Percentiles rank a stretch among this genome's conserved stretches.
Evolutionary conservation across 306 rosid species (phyloP).

Genomic region (Trifolium dubium): DNA sequence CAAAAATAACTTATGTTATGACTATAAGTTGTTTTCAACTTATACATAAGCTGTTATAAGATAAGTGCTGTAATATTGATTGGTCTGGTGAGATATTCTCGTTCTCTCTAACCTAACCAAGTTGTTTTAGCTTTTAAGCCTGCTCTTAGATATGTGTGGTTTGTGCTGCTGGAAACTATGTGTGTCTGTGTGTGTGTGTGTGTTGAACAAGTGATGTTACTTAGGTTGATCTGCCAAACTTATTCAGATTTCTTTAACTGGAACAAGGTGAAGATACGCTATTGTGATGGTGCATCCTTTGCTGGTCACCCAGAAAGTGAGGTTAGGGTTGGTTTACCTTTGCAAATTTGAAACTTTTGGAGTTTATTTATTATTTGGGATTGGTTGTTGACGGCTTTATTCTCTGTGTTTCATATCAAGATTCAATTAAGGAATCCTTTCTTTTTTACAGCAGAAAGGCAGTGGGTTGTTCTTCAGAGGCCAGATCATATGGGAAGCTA

Average conservation of each 20-base stretch:
- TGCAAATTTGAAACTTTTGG: constrained; percentile 18
- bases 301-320: constrained; percentile 83
- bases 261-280: constrained; percentile 94
- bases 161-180: constrained; percentile 21
- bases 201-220: constrained; percentile 40
- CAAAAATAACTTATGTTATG: background rate
- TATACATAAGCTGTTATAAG: background rate
- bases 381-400: background rate
- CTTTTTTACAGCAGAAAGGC: constrained; percentile 51
- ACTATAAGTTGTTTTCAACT: background rate
- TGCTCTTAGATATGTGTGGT: constrained; percentile 6
- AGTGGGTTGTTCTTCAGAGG: constrained; percentile 79
- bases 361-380: constrained; percentile 11
- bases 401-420: background rate
- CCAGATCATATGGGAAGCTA: constrained; percentile 85
- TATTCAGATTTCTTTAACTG: constrained; percentile 88
- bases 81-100: constrained; percentile 20
- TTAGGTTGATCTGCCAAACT: constrained; percentile 46
- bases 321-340: constrained; percentile 49
- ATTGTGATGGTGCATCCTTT: constrained; percentile 95
- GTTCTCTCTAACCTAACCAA: constrained; percentile 2
- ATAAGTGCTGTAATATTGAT: constrained; percentile 1
- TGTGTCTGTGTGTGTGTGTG: background rate
- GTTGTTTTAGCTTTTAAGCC: background rate
- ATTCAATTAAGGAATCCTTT: constrained; percentile 6